Evolutionary conservation across 768 basidiomycete genomes (phyloP).

Genomic region (Boletus rubescentipes): DNA sequence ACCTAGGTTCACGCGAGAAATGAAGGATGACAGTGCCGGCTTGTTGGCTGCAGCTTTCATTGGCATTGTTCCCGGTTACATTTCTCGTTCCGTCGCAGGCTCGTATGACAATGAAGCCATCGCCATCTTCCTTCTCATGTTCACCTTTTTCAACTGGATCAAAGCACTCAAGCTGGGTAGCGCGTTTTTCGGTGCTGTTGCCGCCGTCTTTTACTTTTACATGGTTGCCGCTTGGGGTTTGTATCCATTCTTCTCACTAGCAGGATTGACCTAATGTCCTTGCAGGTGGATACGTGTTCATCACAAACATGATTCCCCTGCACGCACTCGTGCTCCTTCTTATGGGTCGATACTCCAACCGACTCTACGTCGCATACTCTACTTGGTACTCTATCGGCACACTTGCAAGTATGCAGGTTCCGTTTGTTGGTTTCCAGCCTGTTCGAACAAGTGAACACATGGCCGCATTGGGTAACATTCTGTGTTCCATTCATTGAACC

Average conservation of each 20-base stretch:
- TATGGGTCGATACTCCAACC: conserved; percentile 92
- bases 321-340: conserved; percentile 92
- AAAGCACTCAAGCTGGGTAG: conserved; percentile 93
- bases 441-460: conserved; percentile 97
- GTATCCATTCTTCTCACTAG: conserved; percentile 16
- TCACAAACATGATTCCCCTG: conserved; percentile 99
- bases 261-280: conserved; percentile 10
- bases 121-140: conserved; percentile 99
- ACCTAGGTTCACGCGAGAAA: conserved; percentile 90
- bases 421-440: conserved; percentile 99
- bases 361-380: conserved; percentile 93
- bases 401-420: conserved; percentile 97
- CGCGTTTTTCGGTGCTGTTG: conserved; percentile 84
- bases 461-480: conserved; percentile 80
- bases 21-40: conserved; percentile 94
- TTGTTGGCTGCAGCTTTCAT: conserved; percentile 98
- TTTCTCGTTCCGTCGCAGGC: conserved; percentile 97
- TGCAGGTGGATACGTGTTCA: conserved; percentile 95
- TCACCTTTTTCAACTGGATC: conserved; percentile 97
- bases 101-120: conserved; percentile 99
- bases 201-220: conserved; percentile 98
- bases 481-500: background rate
- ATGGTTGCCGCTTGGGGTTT: conserved; percentile 99
- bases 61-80: conserved; percentile 97
- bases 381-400: conserved; percentile 99